These are phyloP conservation scores for Suillus weaverae DNA, from an alignment of 768 basidiomycete species.

Conservation along the genomic window DNA sequence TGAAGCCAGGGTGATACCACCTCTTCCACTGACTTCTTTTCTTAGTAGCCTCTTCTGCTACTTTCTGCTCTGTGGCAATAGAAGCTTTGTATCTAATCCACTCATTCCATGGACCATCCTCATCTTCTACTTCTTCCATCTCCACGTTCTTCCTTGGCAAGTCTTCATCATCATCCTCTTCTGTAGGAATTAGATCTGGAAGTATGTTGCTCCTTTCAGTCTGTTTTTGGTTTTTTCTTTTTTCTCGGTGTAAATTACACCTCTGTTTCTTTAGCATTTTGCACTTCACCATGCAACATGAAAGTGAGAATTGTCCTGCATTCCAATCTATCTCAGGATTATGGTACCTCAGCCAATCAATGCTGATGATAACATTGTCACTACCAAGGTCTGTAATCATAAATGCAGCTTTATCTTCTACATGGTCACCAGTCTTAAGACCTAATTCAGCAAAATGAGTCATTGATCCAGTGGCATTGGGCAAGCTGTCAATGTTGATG, in stretches of 20 bases:
- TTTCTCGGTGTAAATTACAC: too few relatives aligned
- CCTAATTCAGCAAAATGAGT: background rate
- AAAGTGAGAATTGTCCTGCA: background rate
- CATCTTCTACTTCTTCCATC: background rate
- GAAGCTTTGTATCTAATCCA: background rate
- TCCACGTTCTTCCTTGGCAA: accelerated
- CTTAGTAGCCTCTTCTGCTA: background rate
- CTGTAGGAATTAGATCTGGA: background rate
- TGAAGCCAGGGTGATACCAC: background rate
- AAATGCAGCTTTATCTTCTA: background rate
- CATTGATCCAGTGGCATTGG: background rate
- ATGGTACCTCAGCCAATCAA: background rate
- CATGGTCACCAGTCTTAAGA: background rate
- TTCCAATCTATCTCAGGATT: background rate
- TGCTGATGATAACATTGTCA: background rate
- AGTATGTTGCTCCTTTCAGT: background rate
- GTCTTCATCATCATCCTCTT: background rate
- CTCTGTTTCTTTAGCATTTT: background rate
- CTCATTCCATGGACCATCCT: background rate
- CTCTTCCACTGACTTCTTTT: background rate
- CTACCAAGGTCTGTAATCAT: background rate
- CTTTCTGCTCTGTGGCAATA: background rate
- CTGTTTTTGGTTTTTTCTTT: background rate
- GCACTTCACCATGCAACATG: background rate
- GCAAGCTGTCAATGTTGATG: background rate